Evolutionary conservation across 2,329 filamentous ascomycete species (phyloP).

Genomic region (Aspergillus sp.): DNA sequence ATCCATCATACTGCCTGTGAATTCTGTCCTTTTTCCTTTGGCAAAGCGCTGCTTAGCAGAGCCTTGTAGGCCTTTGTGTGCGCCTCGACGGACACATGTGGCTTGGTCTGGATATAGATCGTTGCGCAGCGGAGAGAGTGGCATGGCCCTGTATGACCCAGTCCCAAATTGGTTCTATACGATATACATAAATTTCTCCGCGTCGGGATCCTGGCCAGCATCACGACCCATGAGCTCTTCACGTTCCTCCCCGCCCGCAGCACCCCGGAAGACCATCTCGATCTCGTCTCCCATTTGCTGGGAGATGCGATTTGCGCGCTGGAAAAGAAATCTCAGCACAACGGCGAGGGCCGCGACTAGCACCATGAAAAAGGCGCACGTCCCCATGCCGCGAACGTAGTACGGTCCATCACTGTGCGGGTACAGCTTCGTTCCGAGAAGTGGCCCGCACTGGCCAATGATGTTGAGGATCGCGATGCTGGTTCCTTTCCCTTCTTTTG

Average conservation of each 20-base stretch:
- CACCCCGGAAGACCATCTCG: slow-evolving; percentile 5
- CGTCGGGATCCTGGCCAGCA: slow-evolving; percentile 11
- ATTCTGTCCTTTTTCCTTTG: too few relatives aligned
- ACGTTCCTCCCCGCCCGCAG: slow-evolving; percentile 20
- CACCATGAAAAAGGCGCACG: slow-evolving; percentile 63
- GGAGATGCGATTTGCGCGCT: slow-evolving; percentile 45
- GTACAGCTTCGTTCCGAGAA: slow-evolving; percentile 66
- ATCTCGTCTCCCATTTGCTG: slow-evolving; percentile 8
- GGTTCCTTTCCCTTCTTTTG: slow-evolving; percentile 65
- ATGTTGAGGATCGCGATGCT: slow-evolving; percentile 79
- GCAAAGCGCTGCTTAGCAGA: too few relatives aligned
- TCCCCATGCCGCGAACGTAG: slow-evolving; percentile 61
- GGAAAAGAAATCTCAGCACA: slow-evolving; percentile 54
- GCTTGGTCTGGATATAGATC: too few relatives aligned
- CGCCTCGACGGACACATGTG: too few relatives aligned
- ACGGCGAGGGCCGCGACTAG: slow-evolving; percentile 57
- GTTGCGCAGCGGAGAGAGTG: too few relatives aligned
- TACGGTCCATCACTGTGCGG: slow-evolving; percentile 58
- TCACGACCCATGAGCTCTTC: slow-evolving; percentile 28
- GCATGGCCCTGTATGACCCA: too few relatives aligned
- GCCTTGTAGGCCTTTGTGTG: too few relatives aligned
- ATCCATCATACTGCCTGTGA: too few relatives aligned
- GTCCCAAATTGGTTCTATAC: slow-evolving; percentile 7
- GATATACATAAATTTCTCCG: slow-evolving; percentile 26
- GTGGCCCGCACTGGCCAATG: slow-evolving; percentile 75